phyloP scores from a whole-genome alignment of 345 rosid species.

The Citrus sp. region DNA sequence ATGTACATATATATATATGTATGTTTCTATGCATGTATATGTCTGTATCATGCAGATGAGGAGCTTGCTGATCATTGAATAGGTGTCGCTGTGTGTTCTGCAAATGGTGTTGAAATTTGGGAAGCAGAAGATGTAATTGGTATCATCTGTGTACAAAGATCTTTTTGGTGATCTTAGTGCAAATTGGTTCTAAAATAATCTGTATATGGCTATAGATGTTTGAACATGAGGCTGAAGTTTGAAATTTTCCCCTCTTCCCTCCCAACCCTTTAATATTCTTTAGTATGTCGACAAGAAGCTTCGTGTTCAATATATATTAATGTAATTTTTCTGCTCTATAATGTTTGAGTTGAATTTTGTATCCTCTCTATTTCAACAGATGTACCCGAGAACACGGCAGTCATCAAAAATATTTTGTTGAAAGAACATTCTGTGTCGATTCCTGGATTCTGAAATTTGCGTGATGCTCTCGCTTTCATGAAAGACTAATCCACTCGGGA shows the following conservation, averaged over 20 bases:
- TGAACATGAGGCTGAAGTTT: slow-evolving; percentile 1
- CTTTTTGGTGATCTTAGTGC: background rate
- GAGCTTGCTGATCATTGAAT: background rate
- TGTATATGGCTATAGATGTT: background rate
- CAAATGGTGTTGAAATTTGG: background rate
- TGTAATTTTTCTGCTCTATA: background rate
- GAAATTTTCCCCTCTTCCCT: too few species aligned
- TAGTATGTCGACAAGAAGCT: background rate
- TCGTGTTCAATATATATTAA: background rate
- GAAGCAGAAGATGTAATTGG: background rate
- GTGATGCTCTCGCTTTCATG: too few species aligned
- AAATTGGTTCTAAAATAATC: background rate
- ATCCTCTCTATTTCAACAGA: too few species aligned
- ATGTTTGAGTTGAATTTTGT: too few species aligned
- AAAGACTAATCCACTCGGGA: too few species aligned
- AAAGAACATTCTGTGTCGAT: too few species aligned
- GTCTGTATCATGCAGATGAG: background rate
- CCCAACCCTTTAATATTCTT: background rate
- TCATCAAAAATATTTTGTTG: too few species aligned
- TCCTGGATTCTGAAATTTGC: too few species aligned
- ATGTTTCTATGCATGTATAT: too few species aligned
- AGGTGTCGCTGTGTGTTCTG: background rate
- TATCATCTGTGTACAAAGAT: background rate
- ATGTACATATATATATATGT: too few species aligned
- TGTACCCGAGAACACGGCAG: too few species aligned